Percentiles rank a stretch among this genome's conserved stretches.
Conservation (phyloP, 768 basidiomycete genomes). For the Hortiboletus campestris region DNA sequence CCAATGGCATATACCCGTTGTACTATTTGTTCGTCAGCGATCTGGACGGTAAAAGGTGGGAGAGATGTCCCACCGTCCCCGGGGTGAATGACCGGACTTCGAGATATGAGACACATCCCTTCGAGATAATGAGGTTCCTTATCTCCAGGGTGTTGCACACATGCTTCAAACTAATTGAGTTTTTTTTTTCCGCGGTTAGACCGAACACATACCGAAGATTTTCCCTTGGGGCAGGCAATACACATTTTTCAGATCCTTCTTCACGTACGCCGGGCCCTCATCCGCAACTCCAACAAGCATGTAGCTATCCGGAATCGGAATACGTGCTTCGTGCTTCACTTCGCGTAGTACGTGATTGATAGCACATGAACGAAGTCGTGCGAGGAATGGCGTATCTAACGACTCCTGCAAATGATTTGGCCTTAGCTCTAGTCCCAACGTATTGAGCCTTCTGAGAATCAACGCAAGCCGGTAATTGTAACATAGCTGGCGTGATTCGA, state of each 20-base stretch:
- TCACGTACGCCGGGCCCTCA: constrained; percentile 66
- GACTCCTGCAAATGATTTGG: constrained; percentile 30
- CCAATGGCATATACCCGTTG: constrained; percentile 73
- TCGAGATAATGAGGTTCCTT: constrained; percentile 52
- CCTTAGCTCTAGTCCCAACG: constrained; percentile 48
- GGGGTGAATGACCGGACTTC: constrained; percentile 74
- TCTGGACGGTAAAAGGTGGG: neutral
- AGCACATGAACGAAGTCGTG: constrained; percentile 54
- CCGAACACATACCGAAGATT: constrained; percentile 57
- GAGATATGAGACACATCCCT: constrained; percentile 61
- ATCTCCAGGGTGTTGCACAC: constrained; percentile 51
- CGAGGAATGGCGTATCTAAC: constrained; percentile 57
- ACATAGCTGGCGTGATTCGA: constrained; percentile 49
- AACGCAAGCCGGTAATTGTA: constrained; percentile 46
- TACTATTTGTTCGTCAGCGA: constrained; percentile 38
- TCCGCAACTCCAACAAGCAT: constrained; percentile 81
- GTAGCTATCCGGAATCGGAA: constrained; percentile 65
- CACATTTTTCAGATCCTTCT: constrained; percentile 49
- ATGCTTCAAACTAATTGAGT: constrained; percentile 39
- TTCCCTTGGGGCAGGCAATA: constrained; percentile 53
- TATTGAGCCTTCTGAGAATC: constrained; percentile 48
- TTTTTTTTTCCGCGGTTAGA: neutral
- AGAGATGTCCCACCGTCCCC: constrained; percentile 56
- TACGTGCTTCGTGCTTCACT: constrained; percentile 74
- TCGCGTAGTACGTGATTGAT: constrained; percentile 65